Evolutionary conservation across 805 yeast species (phyloP), one percentile per base, ranked within the genome.

Genomic region (Kluyveromyces lactis): DNA sequence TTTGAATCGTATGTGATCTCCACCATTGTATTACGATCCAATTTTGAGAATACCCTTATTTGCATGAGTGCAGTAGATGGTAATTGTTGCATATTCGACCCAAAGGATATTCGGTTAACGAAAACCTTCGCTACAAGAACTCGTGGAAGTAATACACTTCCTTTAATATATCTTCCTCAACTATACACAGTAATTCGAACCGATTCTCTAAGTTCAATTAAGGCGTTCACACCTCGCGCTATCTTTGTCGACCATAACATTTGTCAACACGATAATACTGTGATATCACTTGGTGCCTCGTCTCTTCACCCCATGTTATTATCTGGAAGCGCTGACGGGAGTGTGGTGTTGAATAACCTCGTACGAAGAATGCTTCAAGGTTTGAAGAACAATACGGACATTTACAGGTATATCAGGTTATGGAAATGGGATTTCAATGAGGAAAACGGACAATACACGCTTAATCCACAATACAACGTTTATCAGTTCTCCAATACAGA

Each of bases 241-340:
- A 47, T 50, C 12, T 66, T 49, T 53, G 64, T 47, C 16, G 52
- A 38, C 15, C 61, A 47, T 8, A 54, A 62, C 11, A 41, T 73
- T 1, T 59, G 67, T 1, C 50, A 63, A 26, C 73, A 67, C 37
- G 65, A 62, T 7, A 65, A 71, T 1, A 61, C 71, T 0, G 57
- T 68, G 2, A 61, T 65, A 13, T 49, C 71, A 0, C 39, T 69
- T 1, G 69, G 68, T 0, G 46, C 67, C 0, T 70, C 77, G 0
- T 45, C 49, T 10, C 31, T 60, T 8, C 81, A 75, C 44, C 79
- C 80, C 9, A 50, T 72, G 41, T 38, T 68, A 1, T 46, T 73
- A 9, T 49, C 68, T 6, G 79, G 79, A 2, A 68, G 73, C 3
- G 52, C 75, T 2, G 78, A 75, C 49, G 81, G 81, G 1, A 51